These are phyloP conservation scores for Theileria luwenshuni DNA, from an alignment of 169 alveolate species.

Conservation along the genomic window DNA sequence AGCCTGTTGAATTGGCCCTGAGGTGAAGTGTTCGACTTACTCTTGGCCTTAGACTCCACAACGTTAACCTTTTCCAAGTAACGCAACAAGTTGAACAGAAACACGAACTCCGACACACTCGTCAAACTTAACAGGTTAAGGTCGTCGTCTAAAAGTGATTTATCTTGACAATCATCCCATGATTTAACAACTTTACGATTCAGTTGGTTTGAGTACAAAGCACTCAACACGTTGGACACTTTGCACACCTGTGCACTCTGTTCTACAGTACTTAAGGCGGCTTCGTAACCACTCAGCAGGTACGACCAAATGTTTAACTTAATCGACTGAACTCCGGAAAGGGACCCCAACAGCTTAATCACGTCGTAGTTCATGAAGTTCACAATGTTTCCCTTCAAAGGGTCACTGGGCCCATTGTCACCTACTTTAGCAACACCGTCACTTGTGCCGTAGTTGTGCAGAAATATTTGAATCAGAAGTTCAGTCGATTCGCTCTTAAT, in stretches of 20 bases:
- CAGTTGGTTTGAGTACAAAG: background rate
- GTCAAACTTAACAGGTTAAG: background rate
- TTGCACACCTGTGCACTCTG: background rate
- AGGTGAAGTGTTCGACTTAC: background rate
- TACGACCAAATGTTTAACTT: constrained; percentile 67
- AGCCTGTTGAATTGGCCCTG: background rate
- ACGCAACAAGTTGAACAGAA: background rate
- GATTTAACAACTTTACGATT: too few species aligned
- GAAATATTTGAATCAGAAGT: constrained; percentile 60
- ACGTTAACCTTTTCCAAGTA: constrained; percentile 5
- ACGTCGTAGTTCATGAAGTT: constrained; percentile 48
- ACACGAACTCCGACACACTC: background rate
- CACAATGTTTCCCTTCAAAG: constrained; percentile 32
- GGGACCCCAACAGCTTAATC: constrained; percentile 39
- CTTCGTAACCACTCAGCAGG: constrained; percentile 32
- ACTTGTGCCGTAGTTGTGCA: constrained; percentile 44
- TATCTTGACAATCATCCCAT: too few species aligned
- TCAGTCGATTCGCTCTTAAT: constrained; percentile 59
- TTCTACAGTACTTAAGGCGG: background rate
- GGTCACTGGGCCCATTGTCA: too few species aligned
- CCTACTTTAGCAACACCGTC: too few species aligned
- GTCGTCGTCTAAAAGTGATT: too few species aligned
- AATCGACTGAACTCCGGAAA: constrained; percentile 67
- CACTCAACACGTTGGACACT: constrained; percentile 24
- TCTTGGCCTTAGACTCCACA: background rate